These are phyloP conservation scores for Apocynum venetum DNA, from an alignment of 257 asterid genomes.

Conservation along the genomic window DNA sequence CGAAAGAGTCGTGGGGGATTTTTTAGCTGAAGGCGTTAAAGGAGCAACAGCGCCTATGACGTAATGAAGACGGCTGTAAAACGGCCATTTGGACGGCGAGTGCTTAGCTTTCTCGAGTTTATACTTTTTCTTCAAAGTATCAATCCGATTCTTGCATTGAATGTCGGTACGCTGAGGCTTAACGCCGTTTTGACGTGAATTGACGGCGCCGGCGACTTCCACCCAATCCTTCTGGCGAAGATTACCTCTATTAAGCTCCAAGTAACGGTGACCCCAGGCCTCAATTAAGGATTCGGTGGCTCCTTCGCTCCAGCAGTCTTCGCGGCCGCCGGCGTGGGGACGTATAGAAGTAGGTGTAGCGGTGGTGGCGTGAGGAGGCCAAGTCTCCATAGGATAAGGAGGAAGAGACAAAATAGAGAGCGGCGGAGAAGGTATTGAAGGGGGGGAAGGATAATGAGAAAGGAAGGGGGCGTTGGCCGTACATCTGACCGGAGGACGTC, in stretches of 20 bases:
- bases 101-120: constrained; percentile 58
- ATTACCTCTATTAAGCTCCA: constrained; percentile 65
- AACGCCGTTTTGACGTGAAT: constrained; percentile 51
- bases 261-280: constrained; percentile 64
- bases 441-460: not conserved
- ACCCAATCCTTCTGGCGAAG: constrained; percentile 73
- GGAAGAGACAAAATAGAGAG: not conserved
- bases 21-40: constrained; percentile 9
- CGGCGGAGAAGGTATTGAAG: constrained; percentile 1
- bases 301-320: constrained; percentile 80
- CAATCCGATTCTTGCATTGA: constrained; percentile 73
- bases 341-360: constrained; percentile 8
- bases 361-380: not conserved
- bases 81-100: constrained; percentile 57
- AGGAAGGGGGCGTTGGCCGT: constrained; percentile 17
- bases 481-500: constrained; percentile 35
- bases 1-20: constrained; percentile 1
- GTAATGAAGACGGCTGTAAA: constrained; percentile 41
- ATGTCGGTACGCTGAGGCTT: constrained; percentile 68
- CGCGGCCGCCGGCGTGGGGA: constrained; percentile 41
- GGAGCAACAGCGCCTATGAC: constrained; percentile 43
- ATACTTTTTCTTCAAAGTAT: constrained; percentile 65
- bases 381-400: constrained; percentile 15
- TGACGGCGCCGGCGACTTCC: constrained; percentile 63
- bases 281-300: constrained; percentile 63